Evolutionary conservation across 208 protist genomes (phyloP).

Genomic region (Spongospora subterranea): DNA sequence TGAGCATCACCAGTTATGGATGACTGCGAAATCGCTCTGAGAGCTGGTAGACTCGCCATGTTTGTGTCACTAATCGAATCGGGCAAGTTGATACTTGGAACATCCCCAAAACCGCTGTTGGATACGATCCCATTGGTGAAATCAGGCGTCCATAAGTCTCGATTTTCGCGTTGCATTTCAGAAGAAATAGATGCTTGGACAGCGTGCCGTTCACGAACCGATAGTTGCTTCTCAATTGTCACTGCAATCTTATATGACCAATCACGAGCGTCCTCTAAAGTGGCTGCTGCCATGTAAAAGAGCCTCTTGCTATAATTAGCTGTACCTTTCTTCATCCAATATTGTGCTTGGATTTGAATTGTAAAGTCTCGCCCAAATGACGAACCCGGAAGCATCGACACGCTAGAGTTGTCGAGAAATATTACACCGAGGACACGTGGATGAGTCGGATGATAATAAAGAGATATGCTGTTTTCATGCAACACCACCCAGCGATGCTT

Average conservation of each 20-base stretch:
- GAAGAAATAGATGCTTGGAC: background rate
- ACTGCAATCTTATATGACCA: conserved; percentile 35
- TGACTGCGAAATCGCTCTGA: background rate
- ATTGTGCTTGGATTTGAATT: conserved; percentile 53
- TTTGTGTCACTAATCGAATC: background rate
- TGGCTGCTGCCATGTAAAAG: background rate
- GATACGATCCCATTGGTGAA: background rate
- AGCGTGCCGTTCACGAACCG: conserved; percentile 44
- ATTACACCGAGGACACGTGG: background rate
- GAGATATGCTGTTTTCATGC: conserved; percentile 20
- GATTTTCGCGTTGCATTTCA: background rate
- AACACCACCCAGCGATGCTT: conserved; percentile 33
- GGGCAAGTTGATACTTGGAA: background rate
- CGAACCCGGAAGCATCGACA: background rate
- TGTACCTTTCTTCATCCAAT: conserved; percentile 46
- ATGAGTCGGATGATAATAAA: conserved; percentile 47
- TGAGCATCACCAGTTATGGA: background rate
- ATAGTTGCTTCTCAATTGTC: conserved; percentile 44
- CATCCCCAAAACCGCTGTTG: background rate
- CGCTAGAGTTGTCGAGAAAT: conserved; percentile 14
- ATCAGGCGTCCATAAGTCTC: background rate
- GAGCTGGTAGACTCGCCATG: background rate
- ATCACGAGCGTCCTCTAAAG: conserved; percentile 10
- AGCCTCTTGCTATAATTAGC: background rate
- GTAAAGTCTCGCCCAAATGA: conserved; percentile 29